Percentiles rank a stretch among this genome's conserved stretches.
Conservation (phyloP, 352 stramenopile species). For the Phytophthora multivora region DNA sequence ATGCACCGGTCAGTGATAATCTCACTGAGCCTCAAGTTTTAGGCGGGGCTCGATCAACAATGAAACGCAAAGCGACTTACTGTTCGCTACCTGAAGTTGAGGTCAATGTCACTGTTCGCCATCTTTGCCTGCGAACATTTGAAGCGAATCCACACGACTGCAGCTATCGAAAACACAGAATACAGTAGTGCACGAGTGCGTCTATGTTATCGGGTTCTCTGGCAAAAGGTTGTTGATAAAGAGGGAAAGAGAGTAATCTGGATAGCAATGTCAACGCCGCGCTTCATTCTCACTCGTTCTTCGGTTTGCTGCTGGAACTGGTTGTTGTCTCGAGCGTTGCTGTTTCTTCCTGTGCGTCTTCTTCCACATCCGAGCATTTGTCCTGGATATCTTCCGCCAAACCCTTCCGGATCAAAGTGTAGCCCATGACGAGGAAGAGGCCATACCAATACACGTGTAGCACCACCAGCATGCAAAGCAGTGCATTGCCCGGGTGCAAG, state of each 20-base stretch:
- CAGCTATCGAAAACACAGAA: slow-evolving; percentile 8
- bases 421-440: slow-evolving; percentile 54
- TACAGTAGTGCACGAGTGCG: slow-evolving; percentile 6
- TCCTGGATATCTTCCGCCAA: slow-evolving; percentile 45
- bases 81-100: too few species aligned
- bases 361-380: slow-evolving; percentile 32
- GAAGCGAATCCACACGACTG: not conserved
- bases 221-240: slow-evolving; percentile 18
- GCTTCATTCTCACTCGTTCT: slow-evolving; percentile 36
- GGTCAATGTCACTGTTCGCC: not conserved
- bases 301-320: slow-evolving; percentile 24
- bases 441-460: slow-evolving; percentile 51
- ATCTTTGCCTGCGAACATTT: not conserved
- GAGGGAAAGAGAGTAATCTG: slow-evolving; percentile 9
- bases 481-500: slow-evolving; percentile 37
- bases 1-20: too few species aligned
- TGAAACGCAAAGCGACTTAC: too few species aligned
- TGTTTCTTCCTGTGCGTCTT: slow-evolving; percentile 8
- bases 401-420: slow-evolving; percentile 38
- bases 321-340: slow-evolving; percentile 15
- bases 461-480: slow-evolving; percentile 48
- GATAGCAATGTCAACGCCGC: slow-evolving; percentile 21
- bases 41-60: too few species aligned
- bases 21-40: too few species aligned
- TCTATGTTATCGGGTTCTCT: slow-evolving; percentile 29